Conservation (phyloP, 164 flowering plant genomes). For the Aristolochia californica region DNA sequence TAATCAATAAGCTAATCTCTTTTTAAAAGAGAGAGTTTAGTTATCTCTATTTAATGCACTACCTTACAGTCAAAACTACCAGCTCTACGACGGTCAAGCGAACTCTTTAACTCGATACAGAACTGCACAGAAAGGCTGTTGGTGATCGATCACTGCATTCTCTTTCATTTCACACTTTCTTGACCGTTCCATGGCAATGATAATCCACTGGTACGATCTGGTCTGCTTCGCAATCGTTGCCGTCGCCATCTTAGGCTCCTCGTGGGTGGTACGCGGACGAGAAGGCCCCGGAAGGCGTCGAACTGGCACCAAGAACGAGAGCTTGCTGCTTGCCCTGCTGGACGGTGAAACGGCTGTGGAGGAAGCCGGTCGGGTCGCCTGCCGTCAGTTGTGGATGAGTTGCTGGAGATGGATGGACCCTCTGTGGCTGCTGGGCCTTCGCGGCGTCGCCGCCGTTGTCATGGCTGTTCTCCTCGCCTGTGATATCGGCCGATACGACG, state of each 20-base stretch:
- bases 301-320: slow-evolving; percentile 16
- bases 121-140: background rate
- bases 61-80: slow-evolving; percentile 38
- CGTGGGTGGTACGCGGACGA: slow-evolving; percentile 28
- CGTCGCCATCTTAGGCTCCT: slow-evolving; percentile 22
- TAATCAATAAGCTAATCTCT: no score
- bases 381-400: slow-evolving; percentile 41
- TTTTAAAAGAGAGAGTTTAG: no score
- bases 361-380: slow-evolving; percentile 20
- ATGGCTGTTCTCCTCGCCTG: slow-evolving; percentile 33
- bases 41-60: no score
- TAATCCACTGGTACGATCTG: slow-evolving; percentile 44
- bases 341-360: slow-evolving; percentile 9
- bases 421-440: slow-evolving; percentile 34
- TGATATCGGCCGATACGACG: slow-evolving; percentile 32
- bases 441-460: slow-evolving; percentile 21
- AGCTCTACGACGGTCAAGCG: slow-evolving; percentile 5
- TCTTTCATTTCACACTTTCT: background rate
- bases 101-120: no score
- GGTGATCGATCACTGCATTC: background rate
- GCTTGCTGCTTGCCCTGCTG: slow-evolving; percentile 21
- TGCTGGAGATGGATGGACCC: slow-evolving; percentile 66
- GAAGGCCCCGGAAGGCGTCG: slow-evolving; percentile 18
- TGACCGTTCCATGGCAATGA: slow-evolving; percentile 32
- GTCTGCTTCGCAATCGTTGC: slow-evolving; percentile 49